Base-by-base conservation (phyloP, 1,284 basidiomycete species). In the Xerocomus nothofagi region DNA sequence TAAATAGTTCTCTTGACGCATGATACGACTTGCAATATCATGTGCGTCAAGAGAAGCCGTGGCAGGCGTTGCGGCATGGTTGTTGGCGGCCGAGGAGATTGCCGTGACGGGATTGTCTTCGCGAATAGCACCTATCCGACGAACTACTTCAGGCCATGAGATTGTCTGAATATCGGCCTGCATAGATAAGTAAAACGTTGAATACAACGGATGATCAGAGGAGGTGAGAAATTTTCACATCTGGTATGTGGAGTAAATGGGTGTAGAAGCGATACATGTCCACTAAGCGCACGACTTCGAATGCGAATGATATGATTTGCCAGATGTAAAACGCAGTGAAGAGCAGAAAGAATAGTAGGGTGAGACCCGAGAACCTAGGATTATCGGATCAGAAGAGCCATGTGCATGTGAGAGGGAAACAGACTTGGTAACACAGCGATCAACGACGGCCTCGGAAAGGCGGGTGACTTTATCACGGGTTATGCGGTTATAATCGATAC, bases 1-100 rank as follows among this genome's bases (percentile, higher is more conserved):
- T 43, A 99, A 79, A 68, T 98, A 99, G 71, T 99, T 99, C 68
- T 98, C 94, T 68, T 97, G 92, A 17, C 96, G 82, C 82, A 99
- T 85, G 63, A 99, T 97, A 40, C 97, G 88, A 66, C 95, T 96
- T 6, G 93, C 93, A 47, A 96, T 83, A 66, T 98, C 95, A 68
- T 99, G 97, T 0, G 96, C 97, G 62, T 99, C 96, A 11, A 98
- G 82, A 69, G 66, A 58, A 24, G 65, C 65, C 8, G 91, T 93
- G 26, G 86, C 86, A 0, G 81, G 82, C 11, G 69, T 73, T 24
- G 71, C 78, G 63, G 75, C 72, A 68, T 73, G 68, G 47, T 70
- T 65, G 56, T 77, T 68, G 49, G 77, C 62, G 40, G 76, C 63
- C 46, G 90, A 84, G 1, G 91, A 92, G n/a, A 91, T 73, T 3